Conservation (phyloP, 768 basidiomycete genomes). For the Panus rudis region DNA sequence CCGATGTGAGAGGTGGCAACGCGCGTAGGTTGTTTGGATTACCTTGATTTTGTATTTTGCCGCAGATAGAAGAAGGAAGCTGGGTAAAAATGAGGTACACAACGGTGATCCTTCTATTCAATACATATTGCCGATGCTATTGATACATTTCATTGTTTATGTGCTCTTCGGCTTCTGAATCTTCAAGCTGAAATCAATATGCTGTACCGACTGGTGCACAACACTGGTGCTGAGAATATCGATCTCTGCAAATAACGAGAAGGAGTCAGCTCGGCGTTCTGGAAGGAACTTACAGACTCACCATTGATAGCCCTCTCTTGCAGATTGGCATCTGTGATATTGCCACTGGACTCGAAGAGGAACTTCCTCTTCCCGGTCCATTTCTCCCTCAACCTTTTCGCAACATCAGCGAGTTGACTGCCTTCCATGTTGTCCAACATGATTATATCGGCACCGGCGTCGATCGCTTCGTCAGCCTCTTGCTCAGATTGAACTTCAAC, state of each 20-base stretch:
- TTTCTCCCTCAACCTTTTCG: conserved; percentile 63
- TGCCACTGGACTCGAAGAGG: conserved; percentile 89
- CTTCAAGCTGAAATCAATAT: conserved; percentile 96
- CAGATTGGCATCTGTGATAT: conserved; percentile 85
- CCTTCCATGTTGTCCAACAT: conserved; percentile 96
- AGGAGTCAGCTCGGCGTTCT: conserved; percentile 2
- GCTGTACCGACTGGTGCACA: conserved; percentile 87
- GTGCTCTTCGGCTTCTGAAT: conserved; percentile 70
- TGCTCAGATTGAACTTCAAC: conserved; percentile 86
- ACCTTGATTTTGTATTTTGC: conserved; percentile 2
- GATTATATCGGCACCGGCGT: conserved; percentile 89
- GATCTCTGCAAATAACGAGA: conserved; percentile 58
- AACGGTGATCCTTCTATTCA: too few species aligned
- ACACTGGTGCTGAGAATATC: conserved; percentile 91
- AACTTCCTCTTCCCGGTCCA: conserved; percentile 82
- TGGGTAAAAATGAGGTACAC: too few species aligned
- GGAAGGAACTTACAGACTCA: conserved; percentile 28
- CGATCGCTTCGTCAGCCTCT: conserved; percentile 96
- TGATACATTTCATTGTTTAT: too few species aligned
- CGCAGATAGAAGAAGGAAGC: too few species aligned
- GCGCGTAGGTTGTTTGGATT: conserved; percentile 62
- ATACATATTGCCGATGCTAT: background rate
- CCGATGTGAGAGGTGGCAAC: conserved; percentile 63
- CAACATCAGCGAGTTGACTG: conserved; percentile 56
- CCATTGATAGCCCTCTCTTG: conserved; percentile 77